phyloP scores from a whole-genome alignment of 306 rosid genomes.

The Begonia peltatifolia region DNA sequence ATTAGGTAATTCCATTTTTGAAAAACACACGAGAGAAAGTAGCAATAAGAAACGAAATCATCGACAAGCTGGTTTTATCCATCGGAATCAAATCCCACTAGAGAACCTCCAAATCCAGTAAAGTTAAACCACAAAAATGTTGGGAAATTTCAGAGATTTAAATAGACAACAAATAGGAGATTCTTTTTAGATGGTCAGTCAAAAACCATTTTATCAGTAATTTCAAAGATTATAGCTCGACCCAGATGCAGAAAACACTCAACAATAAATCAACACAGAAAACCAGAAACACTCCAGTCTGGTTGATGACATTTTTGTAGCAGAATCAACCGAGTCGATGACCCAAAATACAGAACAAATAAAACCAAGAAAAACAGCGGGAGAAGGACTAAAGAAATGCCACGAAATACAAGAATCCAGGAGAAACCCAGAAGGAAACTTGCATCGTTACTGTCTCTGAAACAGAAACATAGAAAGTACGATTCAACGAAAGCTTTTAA shows the following conservation, averaged over 20 bases:
- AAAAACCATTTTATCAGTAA: background rate
- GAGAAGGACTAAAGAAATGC: slow-evolving; percentile 9
- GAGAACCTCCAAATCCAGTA: slow-evolving; percentile 5
- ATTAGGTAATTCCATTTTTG: too few species aligned
- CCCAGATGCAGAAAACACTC: background rate
- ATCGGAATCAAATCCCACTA: slow-evolving; percentile 9
- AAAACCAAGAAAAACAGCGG: slow-evolving; percentile 2
- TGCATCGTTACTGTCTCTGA: background rate
- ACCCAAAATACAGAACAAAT: slow-evolving; percentile 9
- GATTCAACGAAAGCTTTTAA: slow-evolving; percentile 1
- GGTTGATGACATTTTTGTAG: background rate
- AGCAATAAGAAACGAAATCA: background rate
- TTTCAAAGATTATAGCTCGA: slow-evolving; percentile 12
- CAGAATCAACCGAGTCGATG: slow-evolving; percentile 7
- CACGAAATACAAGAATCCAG: slow-evolving; percentile 10
- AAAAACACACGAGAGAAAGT: too few species aligned
- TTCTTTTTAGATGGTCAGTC: background rate
- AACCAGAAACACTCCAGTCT: slow-evolving; percentile 3
- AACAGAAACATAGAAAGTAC: slow-evolving; percentile 5
- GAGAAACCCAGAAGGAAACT: slow-evolving; percentile 5
- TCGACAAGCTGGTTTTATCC: background rate
- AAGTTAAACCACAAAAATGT: slow-evolving; percentile 7
- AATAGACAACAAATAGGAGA: slow-evolving; percentile 1
- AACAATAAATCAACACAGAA: background rate
- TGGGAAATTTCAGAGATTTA: slow-evolving; percentile 4